Evolutionary conservation across 2,329 filamentous ascomycete genomes (phyloP), one percentile per base, ranked within the genome.

Genomic region (Ophiostoma quercus): DNA sequence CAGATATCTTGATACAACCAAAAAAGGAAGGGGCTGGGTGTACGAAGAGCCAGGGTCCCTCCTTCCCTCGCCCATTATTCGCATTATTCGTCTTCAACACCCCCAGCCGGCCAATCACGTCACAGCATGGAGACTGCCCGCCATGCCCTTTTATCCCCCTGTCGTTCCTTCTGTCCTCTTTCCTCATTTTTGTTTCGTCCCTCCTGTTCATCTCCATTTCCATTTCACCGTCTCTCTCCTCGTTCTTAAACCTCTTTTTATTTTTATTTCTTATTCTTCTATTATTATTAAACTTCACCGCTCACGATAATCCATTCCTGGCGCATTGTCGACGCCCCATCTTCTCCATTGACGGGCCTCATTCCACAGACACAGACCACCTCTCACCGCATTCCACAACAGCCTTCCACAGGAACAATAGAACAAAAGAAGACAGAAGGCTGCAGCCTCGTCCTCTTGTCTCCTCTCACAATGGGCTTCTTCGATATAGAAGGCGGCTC

Each of bases 401-500:
- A 25, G 22, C 6, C 22, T 25, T 60, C 25, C 11, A 57, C 3
- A 57, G 19, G 4, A 7, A 25, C n/a, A 60, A 12, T 34, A 34
- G 34, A 34, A 34, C 34, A 34, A 34, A 34, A 34, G 34, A 34
- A 34, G 34, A 34, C 34, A 22, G 14, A 32, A 32, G 11, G 22
- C 25, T 12, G 2, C 57, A 29, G 29, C 57, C 57, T 62, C 25
- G 29, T 22, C 9, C 12, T 22, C 25, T 25, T 29, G 9, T 41
- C 12, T 14, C 39, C 39, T 14, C 39, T 14, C 3, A 65, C 1
- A 19, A 79, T 79, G 78, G 77, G 78, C 66, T 72, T 79, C 72
- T 73, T 79, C 70, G 77, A 79, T 75, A 19, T 60, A n/a, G 77
- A 79, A 72, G 74, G 73, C 43, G 75, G 73, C 66, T 77, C 77